phyloP scores from a whole-genome alignment of 352 stramenopile species.

The Pythium guiyangense region DNA sequence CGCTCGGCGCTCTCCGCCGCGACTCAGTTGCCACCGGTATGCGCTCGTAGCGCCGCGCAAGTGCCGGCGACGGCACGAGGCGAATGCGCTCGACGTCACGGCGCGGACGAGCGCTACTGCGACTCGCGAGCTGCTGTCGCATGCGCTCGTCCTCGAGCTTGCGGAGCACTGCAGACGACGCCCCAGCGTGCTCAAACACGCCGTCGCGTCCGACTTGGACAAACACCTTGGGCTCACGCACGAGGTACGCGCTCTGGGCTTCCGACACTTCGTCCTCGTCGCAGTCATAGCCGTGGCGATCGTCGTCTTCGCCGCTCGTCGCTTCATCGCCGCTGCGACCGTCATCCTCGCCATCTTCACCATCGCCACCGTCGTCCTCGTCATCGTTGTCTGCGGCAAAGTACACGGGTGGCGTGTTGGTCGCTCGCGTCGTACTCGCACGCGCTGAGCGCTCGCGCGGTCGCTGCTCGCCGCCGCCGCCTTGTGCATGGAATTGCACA shows the following conservation, averaged over 20 bases:
- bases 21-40: constrained; percentile 15
- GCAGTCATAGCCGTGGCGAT: too few species aligned
- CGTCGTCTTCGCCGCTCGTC: constrained; percentile 14
- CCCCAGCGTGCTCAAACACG: constrained; percentile 26
- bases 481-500: constrained; percentile 2
- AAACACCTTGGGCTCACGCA: constrained; percentile 39
- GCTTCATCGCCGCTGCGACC: constrained; percentile 18
- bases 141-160: constrained; percentile 28
- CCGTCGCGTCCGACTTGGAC: constrained; percentile 36
- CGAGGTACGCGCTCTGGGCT: not conserved
- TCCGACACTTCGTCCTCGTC: constrained; percentile 17
- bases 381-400: constrained; percentile 15
- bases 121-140: constrained; percentile 15
- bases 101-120: constrained; percentile 10
- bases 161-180: constrained; percentile 28
- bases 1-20: constrained; percentile 17
- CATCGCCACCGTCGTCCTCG: too few species aligned
- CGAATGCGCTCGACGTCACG: constrained; percentile 46
- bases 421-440: constrained; percentile 16
- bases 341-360: constrained; percentile 13
- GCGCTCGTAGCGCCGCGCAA: constrained; percentile 42
- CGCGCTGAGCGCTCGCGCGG: constrained; percentile 1
- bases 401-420: constrained; percentile 17
- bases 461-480: not conserved
- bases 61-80: constrained; percentile 35